A percentile compares a stretch with the other conserved stretches of the same genome.
Conservation (phyloP, 2,329 filamentous ascomycete species). For the Macrophomina pseudophaseolina region DNA sequence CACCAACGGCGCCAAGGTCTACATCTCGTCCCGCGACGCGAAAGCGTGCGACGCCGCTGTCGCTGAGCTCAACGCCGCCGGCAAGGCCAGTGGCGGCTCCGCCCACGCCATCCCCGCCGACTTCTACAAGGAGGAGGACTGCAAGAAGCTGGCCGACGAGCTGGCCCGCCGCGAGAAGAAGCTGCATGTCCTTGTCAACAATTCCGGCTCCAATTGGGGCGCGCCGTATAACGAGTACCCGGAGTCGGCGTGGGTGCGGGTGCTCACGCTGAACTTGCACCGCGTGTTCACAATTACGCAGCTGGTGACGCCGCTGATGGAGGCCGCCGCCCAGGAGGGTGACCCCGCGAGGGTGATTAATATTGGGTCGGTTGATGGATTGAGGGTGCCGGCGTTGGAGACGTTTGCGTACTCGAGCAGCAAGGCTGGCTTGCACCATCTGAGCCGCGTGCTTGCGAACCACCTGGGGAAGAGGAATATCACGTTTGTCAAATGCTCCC, state of each 20-base stretch:
- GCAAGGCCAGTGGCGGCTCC: slow-evolving; percentile 51
- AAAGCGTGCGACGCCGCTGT: slow-evolving; percentile 64
- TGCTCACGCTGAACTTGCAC: slow-evolving; percentile 66
- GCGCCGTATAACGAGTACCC: slow-evolving; percentile 65
- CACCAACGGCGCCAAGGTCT: slow-evolving; percentile 69
- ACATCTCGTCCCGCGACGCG: slow-evolving; percentile 70
- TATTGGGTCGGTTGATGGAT: slow-evolving; percentile 68
- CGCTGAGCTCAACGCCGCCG: slow-evolving; percentile 61
- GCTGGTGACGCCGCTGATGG: slow-evolving; percentile 66
- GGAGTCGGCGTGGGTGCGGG: slow-evolving; percentile 56
- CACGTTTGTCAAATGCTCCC: slow-evolving; percentile 42
- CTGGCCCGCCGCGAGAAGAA: slow-evolving; percentile 57
- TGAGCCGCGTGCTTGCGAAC: slow-evolving; percentile 67
- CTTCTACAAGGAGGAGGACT: slow-evolving; percentile 65
- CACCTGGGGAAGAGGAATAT: slow-evolving; percentile 66
- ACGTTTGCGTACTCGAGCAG: slow-evolving; percentile 65
- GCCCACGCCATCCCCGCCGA: slow-evolving; percentile 67
- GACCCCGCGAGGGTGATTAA: slow-evolving; percentile 66
- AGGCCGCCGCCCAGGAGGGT: slow-evolving; percentile 52
- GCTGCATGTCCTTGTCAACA: slow-evolving; percentile 69
- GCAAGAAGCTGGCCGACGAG: slow-evolving; percentile 63
- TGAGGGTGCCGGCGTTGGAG: slow-evolving; percentile 63
- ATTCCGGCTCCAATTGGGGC: slow-evolving; percentile 70
- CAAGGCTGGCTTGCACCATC: slow-evolving; percentile 69
- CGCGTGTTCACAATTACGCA: slow-evolving; percentile 69